Evolutionary conservation across 306 rosid genomes (phyloP), one percentile per base, ranked within the genome.

Genomic region (Vigna unguiculata): DNA sequence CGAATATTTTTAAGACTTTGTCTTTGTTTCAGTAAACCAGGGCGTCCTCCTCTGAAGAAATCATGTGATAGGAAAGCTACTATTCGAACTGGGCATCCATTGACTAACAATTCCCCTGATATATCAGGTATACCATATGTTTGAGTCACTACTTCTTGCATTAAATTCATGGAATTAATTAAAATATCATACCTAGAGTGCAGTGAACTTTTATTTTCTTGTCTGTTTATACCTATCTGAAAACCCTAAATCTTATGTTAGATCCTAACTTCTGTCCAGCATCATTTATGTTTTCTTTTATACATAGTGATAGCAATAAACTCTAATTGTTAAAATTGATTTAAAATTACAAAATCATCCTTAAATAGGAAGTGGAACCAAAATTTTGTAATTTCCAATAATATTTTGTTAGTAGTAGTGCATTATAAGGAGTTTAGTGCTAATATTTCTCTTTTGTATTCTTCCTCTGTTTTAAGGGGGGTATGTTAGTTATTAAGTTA

Each of bases 21-120:
- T 77, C 30, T 79, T 80, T 76, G 67, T 82, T 87, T 81, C 94
- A 94, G 96, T 74, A 93, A 86, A 84, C 77, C 93, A 61, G 88
- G 98, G 58, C 90, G 90, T 30, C 97, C 91, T 78, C 90, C 91
- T 61, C 78, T 88, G 66, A 93, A 93, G 87, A 93, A 87, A 77
- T 65, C 90, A 62, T 78, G 86, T 0, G 90, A 89, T n/a, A 87
- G 91, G 76, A 94, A 94, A 83, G 85, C 85, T 63, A 53, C 78
- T 76, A 30, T 79, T 74, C 85, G 87, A 82, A 83, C 79, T 32
- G 91, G 93, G 28, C 86, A 83, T 82, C 69, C 82, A 67, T 82
- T 85, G 70, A 80, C 72, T 84, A 69, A 76, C 12, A 74, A 82
- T 64, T 82, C 91, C 60, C 87, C 87, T 14, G 88, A 90, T 79